Evolutionary conservation across 1,139 yeast genomes (phyloP).

Genomic region (Yamadazyma atmosphaerica): DNA sequence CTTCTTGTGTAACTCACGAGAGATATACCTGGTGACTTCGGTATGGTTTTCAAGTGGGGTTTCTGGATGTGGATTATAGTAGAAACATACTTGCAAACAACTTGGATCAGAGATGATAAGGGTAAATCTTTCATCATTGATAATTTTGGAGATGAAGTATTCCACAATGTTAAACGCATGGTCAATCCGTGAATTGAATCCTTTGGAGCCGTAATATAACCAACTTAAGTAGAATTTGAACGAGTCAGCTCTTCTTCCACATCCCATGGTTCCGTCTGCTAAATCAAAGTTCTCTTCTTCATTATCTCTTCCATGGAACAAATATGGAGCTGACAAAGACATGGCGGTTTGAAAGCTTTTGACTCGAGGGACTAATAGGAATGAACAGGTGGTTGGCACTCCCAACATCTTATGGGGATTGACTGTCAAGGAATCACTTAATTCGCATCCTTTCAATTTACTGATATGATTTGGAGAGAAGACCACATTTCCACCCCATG

Average conservation of each 20-base stretch:
- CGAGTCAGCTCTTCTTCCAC: conserved; percentile 85
- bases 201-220: conserved; percentile 71
- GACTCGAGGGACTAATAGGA: conserved; percentile 70
- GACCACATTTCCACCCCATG: conserved; percentile 88
- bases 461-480: conserved; percentile 54
- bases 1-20: conserved; percentile 56
- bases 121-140: conserved; percentile 40
- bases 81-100: conserved; percentile 83
- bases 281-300: conserved; percentile 67
- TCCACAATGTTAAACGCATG: conserved; percentile 69
- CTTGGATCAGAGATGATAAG: conserved; percentile 64
- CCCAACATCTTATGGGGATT: conserved; percentile 92
- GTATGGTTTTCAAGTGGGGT: conserved; percentile 46
- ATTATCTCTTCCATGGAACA: conserved; percentile 66
- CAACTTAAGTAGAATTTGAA: conserved; percentile 78
- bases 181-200: conserved; percentile 61
- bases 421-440: conserved; percentile 77
- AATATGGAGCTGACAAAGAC: conserved; percentile 76
- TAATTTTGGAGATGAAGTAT: conserved; percentile 54
- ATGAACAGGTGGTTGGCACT: conserved; percentile 87
- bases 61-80: conserved; percentile 51
- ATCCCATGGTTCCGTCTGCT: conserved; percentile 92
- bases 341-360: conserved; percentile 67
- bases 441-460: conserved; percentile 58
- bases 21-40: conserved; percentile 60